Base-by-base conservation (phyloP, 2,329 filamentous ascomycete species). In the Fusarium praegraminearum region DNA sequence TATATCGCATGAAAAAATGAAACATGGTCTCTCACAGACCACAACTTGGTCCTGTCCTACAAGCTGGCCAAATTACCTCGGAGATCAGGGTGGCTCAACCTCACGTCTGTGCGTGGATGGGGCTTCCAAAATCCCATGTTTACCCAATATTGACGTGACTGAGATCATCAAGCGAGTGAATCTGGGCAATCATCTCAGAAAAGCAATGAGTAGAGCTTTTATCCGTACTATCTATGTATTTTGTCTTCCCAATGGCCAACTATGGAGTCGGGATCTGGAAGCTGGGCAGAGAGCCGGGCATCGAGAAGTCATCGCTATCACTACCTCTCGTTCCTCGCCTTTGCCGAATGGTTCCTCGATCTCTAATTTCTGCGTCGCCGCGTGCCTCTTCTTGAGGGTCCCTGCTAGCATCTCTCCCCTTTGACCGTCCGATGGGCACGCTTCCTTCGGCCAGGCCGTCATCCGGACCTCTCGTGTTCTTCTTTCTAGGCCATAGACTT, bases 401-500 rank as follows among this genome's bases (percentile, higher is more conserved):
- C 35, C 82, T 83, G 20, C 81, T 80, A 16, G 83, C 76, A 33
- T 89, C 87, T 47, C 84, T 86, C 20, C 87, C 85, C 74, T 85
- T 88, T 8, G 78, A 71, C 52, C 86, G 84, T 45, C 85, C 81
- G n/a, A 85, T 78, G 11, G 86, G 86, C 7, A 79, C 77, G n/a
- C 77, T 78, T 40, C 77, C 79, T 38, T 85, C 85, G 7, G 83
- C 79, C 32, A 85, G 78, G 5, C 80, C 79, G 24, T 91, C 89
- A 22, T 90, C 90, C 2, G 90, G 91, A 7, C 91, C 92, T 28
- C 93, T 83, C 0, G 93, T 94, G 73, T 94, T 97, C 82, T 89
- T 91, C 83, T 94, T 95, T 47, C 92, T 83, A 2, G 93, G 93
- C 93, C 93, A 97, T 62, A 96, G 77, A 72, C 89, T 93, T 0